Evolutionary conservation across 306 rosid species (phyloP).

Genomic region (Rosa persica): DNA sequence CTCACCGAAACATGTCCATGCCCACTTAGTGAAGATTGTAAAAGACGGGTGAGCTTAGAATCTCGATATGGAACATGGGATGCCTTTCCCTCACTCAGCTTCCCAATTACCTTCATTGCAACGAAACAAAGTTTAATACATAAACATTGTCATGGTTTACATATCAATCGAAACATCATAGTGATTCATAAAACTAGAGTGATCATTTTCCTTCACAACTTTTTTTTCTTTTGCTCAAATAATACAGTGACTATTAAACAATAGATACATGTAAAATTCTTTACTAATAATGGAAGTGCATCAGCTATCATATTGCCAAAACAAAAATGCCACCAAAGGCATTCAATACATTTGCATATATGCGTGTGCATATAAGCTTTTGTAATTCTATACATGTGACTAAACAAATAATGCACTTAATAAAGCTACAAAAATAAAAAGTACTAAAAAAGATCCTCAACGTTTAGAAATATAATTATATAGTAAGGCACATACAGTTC

Average conservation of each 20-base stretch:
- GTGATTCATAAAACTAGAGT: background rate
- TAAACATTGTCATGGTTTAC: background rate
- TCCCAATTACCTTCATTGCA: slow-evolving; percentile 91
- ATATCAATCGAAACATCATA: background rate
- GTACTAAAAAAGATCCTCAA: background rate
- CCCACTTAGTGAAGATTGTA: slow-evolving; percentile 93
- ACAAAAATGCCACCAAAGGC: background rate
- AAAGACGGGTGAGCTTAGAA: slow-evolving; percentile 97
- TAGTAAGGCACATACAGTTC: slow-evolving; percentile 70
- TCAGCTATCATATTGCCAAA: background rate
- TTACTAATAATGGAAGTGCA: slow-evolving; percentile 5
- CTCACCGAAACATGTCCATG: slow-evolving; percentile 99
- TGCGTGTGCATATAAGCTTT: background rate
- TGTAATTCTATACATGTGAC: background rate
- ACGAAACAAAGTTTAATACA: slow-evolving; percentile 32
- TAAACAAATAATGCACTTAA: slow-evolving; percentile 5
- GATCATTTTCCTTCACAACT: background rate
- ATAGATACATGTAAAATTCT: background rate
- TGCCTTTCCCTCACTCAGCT: slow-evolving; percentile 97
- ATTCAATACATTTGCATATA: background rate
- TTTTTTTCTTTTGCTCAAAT: background rate
- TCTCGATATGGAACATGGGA: slow-evolving; percentile 99
- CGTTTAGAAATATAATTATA: slow-evolving; percentile 11
- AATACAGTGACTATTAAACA: background rate
- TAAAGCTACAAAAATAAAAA: background rate